Evolutionary conservation across 352 stramenopile species (phyloP).

Genomic region (Thraustochytrium striatum): DNA sequence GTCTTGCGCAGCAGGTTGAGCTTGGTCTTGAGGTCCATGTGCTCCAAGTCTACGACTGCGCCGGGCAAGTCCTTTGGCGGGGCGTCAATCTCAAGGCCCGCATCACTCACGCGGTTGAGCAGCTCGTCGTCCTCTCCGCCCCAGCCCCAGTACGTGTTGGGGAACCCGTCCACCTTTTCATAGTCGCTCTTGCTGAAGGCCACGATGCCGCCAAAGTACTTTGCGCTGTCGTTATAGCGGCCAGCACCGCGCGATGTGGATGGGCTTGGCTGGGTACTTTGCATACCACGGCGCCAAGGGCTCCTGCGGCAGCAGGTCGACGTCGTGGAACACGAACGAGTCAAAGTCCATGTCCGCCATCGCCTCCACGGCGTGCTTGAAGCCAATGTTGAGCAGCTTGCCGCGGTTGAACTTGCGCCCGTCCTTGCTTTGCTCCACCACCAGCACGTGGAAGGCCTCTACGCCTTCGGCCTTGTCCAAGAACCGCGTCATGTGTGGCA

Average conservation of each 20-base stretch:
- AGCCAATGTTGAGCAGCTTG: constrained; percentile 92
- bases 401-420: constrained; percentile 91
- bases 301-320: constrained; percentile 83
- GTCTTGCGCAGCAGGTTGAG: constrained; percentile 17
- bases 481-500: constrained; percentile 83
- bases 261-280: constrained; percentile 63
- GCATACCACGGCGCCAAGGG: constrained; percentile 71
- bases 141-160: constrained; percentile 82
- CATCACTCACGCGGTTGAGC: constrained; percentile 59
- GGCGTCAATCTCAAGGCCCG: constrained; percentile 14
- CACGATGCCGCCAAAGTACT: constrained; percentile 88
- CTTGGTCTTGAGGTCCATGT: constrained; percentile 45
- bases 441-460: constrained; percentile 80
- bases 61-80: not conserved
- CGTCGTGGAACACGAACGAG: constrained; percentile 90
- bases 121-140: constrained; percentile 83
- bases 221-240: constrained; percentile 85
- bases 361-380: constrained; percentile 74
- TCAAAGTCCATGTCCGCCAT: constrained; percentile 60
- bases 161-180: constrained; percentile 65
- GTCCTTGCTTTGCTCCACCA: constrained; percentile 88
- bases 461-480: constrained; percentile 56
- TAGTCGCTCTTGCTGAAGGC: constrained; percentile 85
- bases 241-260: constrained; percentile 90
- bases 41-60: constrained; percentile 22